phyloP scores from a whole-genome alignment of 495 filamentous ascomycete genomes.

The Podospora conica region DNA sequence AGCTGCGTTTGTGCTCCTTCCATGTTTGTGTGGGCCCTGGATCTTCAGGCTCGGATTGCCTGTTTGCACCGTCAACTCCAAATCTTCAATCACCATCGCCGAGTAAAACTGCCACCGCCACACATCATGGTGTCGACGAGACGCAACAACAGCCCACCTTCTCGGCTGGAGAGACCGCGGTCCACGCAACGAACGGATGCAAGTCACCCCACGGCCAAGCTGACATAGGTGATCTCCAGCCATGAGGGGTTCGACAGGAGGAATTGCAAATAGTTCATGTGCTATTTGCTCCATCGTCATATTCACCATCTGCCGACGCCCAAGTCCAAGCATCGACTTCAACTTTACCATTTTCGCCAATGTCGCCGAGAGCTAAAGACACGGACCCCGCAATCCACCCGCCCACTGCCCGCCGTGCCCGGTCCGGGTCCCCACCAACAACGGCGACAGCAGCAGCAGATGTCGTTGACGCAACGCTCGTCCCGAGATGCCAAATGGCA shows the following conservation, averaged over 20 bases:
- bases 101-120: not conserved
- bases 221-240: no score
- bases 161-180: not conserved
- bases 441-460: not conserved
- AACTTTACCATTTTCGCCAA: no score
- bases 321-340: no score
- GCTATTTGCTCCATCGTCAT: not conserved
- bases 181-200: no score
- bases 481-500: not conserved
- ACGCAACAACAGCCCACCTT: not conserved
- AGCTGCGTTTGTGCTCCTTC: not conserved
- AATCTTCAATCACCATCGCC: not conserved
- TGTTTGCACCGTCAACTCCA: not conserved
- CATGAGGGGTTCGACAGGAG: no score
- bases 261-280: not conserved
- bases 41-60: no score
- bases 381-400: not conserved
- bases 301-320: no score
- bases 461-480: not conserved
- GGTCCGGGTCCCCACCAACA: no score
- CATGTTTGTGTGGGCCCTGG: not conserved
- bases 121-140: not conserved
- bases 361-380: no score
- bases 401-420: no score
- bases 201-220: no score